These are phyloP conservation scores for Phialophora tarda DNA, from an alignment of 2,329 filamentous ascomycete species.

Conservation along the genomic window DNA sequence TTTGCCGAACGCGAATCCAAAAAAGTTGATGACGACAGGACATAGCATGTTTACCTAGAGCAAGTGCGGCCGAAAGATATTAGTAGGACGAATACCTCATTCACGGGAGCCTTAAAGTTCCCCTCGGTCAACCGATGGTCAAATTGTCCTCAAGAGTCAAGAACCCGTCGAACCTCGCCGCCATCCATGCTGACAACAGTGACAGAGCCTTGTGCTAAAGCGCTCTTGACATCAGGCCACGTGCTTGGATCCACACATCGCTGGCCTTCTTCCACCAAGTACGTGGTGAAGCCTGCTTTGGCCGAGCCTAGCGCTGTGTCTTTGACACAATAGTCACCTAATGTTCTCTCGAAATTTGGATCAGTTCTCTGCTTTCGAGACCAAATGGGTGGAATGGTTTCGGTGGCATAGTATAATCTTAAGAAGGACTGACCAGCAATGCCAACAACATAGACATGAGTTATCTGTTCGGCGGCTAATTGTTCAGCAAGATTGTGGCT, in stretches of 20 bases:
- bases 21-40: neutral
- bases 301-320: conserved; percentile 78
- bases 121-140: neutral
- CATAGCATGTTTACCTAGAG: neutral
- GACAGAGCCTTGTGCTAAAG: conserved; percentile 28
- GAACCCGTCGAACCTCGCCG: conserved; percentile 29
- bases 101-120: neutral
- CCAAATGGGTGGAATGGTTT: neutral
- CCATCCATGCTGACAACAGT: conserved; percentile 31
- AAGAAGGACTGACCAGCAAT: conserved; percentile 64
- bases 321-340: conserved; percentile 80
- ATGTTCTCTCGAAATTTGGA: neutral
- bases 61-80: neutral
- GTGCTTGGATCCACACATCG: conserved; percentile 68
- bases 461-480: conserved; percentile 65
- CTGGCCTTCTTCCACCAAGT: conserved; percentile 78
- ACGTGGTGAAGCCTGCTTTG: conserved; percentile 76
- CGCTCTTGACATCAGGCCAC: conserved; percentile 59
- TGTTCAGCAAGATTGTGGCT: conserved; percentile 65
- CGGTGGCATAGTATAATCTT: neutral
- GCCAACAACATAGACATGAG: conserved; percentile 84
- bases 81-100: neutral
- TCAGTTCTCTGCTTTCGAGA: neutral
- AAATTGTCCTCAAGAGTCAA: conserved; percentile 17
- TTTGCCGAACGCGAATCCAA: neutral